Base-by-base conservation (phyloP, 2,329 filamentous ascomycete species). In the Fusarium staphyleae region DNA sequence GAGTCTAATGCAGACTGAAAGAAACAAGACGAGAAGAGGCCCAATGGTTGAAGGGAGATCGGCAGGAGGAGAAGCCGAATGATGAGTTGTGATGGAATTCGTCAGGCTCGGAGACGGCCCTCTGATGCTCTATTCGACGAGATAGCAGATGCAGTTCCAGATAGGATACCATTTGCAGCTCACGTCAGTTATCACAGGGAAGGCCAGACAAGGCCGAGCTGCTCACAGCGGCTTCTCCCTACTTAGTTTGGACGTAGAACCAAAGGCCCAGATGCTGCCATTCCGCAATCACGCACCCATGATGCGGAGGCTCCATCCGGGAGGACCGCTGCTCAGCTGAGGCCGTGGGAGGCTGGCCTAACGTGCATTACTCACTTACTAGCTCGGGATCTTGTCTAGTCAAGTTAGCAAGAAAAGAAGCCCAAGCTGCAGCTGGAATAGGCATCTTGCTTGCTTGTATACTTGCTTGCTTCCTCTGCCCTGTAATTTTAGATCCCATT, bases 231-330 rank as follows among this genome's bases (percentile, higher is more conserved):
- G 28, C 44, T 32, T 28, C 24, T 15, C n/a, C 33, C 43, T 37
- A 35, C 43, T 53, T n/a, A n/a, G n/a, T n/a, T n/a, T n/a, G n/a
- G n/a, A n/a, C n/a, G n/a, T n/a, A n/a, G n/a, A n/a, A n/a, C n/a
- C n/a, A n/a, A n/a, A n/a, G n/a, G n/a, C n/a, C n/a, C 33, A 36
- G 28, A 60, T 60, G 57, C 57, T 46, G 56, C 56, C 47, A 60
- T 60, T 52, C 52, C 56, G 43, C 56, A 60, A 61, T 60, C 52
- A 57, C 57, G 48, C 57, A 61, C 35, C 47, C 42, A 53, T 60
- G 41, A 46, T 56, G 33, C 33, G 26, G 44, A 55, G 58, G 54
- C 54, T 47, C 55, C 55, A 26, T 59, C 49, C 52, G 55, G 55
- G 48, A 57, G 45, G 53, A 37, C 58, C 49, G 58, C 58, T 59